Conservation (phyloP, 164 flowering plant species). For the Platanus orientalis region DNA sequence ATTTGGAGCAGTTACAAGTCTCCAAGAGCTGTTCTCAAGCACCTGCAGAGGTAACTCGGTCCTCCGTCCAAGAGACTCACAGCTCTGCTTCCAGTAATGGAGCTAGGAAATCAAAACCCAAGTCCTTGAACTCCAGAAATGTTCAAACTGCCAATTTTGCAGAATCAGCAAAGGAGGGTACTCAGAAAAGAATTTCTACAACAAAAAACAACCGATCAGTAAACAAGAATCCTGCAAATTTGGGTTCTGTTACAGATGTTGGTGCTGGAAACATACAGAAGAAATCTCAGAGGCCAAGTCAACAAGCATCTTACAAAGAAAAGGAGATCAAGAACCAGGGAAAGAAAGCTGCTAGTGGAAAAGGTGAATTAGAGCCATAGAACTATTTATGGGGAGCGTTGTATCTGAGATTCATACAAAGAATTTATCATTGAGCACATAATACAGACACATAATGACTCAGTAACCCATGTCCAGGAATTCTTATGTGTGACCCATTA, state of each 20-base stretch:
- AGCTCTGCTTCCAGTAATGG: conserved; percentile 35
- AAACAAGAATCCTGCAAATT: conserved; percentile 27
- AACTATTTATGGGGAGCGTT: background rate
- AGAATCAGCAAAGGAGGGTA: conserved; percentile 27
- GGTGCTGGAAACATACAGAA: conserved; percentile 27
- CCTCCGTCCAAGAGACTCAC: conserved; percentile 60
- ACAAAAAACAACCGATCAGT: conserved; percentile 25
- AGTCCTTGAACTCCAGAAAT: conserved; percentile 40
- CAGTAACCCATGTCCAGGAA: no score
- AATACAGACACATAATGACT: no score
- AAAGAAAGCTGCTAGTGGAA: conserved; percentile 30
- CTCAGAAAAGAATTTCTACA: conserved; percentile 24
- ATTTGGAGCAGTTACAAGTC: conserved; percentile 46
- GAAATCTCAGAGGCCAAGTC: conserved; percentile 40
- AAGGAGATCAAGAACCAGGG: conserved; percentile 34
- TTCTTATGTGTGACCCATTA: no score
- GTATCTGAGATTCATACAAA: no score
- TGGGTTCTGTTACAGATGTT: conserved; percentile 29
- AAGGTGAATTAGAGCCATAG: conserved; percentile 31
- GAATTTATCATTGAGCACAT: no score
- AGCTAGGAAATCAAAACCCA: conserved; percentile 52
- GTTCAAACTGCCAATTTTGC: conserved; percentile 26
- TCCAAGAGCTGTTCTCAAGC: conserved; percentile 57
- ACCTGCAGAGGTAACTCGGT: conserved; percentile 43
- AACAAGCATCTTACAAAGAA: conserved; percentile 28